Conservation (phyloP, 1,284 basidiomycete species). For the Ceratobasidium sp. region DNA sequence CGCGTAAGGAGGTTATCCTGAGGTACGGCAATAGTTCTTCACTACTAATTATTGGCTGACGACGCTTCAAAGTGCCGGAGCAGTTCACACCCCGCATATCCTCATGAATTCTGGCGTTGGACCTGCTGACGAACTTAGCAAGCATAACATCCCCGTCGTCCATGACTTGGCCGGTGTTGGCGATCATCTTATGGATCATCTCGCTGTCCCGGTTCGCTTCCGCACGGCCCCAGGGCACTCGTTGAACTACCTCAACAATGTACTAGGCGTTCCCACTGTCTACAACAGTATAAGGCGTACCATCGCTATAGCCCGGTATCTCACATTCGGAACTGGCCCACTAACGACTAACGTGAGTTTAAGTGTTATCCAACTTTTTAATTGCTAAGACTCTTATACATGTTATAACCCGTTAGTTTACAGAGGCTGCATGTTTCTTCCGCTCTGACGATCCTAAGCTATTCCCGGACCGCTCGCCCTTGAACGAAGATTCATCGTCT, state of each 20-base stretch:
- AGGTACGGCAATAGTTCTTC: constrained; percentile 48
- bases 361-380: constrained; percentile 46
- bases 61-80: constrained; percentile 59
- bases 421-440: constrained; percentile 56
- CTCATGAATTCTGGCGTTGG: constrained; percentile 80
- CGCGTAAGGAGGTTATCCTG: constrained; percentile 72
- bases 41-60: neutral
- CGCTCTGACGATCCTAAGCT: constrained; percentile 54
- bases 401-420: constrained; percentile 51
- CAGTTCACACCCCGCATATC: constrained; percentile 55
- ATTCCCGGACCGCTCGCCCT: constrained; percentile 50
- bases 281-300: constrained; percentile 57
- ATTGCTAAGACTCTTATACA: constrained; percentile 42
- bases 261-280: constrained; percentile 23
- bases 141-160: constrained; percentile 65
- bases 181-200: constrained; percentile 71
- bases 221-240: constrained; percentile 65
- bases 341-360: constrained; percentile 68
- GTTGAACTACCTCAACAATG: constrained; percentile 58
- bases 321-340: constrained; percentile 62
- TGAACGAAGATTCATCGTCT: constrained; percentile 52
- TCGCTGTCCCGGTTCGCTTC: constrained; percentile 64
- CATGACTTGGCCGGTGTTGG: constrained; percentile 69
- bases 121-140: constrained; percentile 66
- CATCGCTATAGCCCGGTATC: constrained; percentile 61